phyloP scores from a whole-genome alignment of 345 rosid genomes.

The Dovyalis caffra region DNA sequence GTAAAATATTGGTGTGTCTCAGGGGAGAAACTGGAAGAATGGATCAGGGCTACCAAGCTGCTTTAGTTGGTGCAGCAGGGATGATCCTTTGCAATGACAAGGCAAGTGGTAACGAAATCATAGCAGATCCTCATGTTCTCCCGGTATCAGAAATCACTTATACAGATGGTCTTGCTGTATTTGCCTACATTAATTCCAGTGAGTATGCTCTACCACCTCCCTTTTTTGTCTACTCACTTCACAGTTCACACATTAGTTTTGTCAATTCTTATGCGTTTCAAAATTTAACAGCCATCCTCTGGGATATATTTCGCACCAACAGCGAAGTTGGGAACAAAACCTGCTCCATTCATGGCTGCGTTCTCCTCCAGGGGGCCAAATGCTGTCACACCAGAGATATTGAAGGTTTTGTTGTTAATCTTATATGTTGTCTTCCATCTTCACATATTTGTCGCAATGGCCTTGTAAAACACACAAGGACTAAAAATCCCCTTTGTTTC shows the following conservation, averaged over 20 bases:
- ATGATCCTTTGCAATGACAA: constrained; percentile 69
- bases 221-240: not conserved
- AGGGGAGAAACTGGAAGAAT: constrained; percentile 47
- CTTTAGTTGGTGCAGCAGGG: constrained; percentile 57
- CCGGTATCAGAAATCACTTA: constrained; percentile 61
- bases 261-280: not conserved
- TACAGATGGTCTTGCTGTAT: constrained; percentile 44
- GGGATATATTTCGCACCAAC: constrained; percentile 43
- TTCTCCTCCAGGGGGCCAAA: constrained; percentile 76
- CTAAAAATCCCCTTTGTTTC: not conserved
- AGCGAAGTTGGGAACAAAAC: constrained; percentile 23
- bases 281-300: constrained; percentile 37
- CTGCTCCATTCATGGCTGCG: constrained; percentile 65
- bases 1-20: constrained; percentile 64
- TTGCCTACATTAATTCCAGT: constrained; percentile 42
- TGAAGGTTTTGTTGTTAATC: constrained; percentile 35
- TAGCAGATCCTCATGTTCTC: constrained; percentile 58
- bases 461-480: no score
- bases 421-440: no score
- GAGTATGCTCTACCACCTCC: constrained; percentile 11
- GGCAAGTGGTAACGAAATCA: constrained; percentile 39
- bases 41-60: constrained; percentile 48
- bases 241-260: not conserved
- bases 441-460: no score
- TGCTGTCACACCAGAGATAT: constrained; percentile 52